Conservation (phyloP, 176 grass and related monocot genomes). For the Carex parvula region DNA sequence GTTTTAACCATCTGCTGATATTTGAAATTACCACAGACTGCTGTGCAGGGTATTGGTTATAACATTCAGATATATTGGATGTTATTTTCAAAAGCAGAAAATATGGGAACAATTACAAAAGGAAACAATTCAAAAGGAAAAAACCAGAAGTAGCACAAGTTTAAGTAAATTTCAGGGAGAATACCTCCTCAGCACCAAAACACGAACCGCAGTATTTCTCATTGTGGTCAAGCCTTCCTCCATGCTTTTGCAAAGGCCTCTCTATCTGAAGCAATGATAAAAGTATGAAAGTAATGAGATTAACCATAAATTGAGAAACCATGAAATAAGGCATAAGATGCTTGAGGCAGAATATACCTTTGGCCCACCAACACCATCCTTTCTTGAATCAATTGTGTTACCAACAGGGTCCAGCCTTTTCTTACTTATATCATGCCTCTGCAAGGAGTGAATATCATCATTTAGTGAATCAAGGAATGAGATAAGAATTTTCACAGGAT, state of each 20-base stretch:
- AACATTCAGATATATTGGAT: not conserved
- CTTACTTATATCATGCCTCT: slow-evolving; percentile 98
- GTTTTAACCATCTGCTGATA: not conserved
- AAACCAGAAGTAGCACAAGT: not conserved
- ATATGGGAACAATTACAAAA: not conserved
- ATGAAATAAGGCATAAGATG: not conserved
- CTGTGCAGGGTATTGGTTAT: not conserved
- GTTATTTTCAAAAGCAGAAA: not conserved
- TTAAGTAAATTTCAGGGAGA: slow-evolving; percentile 2
- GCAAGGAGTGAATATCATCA: slow-evolving; percentile 32
- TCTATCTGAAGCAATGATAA: slow-evolving; percentile 60
- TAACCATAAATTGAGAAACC: not conserved
- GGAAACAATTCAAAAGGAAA: not conserved
- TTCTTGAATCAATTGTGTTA: slow-evolving; percentile 87
- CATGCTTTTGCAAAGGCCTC: slow-evolving; percentile 92
- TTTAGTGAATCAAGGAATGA: not conserved
- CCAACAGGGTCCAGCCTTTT: slow-evolving; percentile 80
- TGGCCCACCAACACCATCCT: slow-evolving; percentile 70
- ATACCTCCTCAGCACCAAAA: slow-evolving; percentile 78
- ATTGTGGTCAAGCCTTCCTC: slow-evolving; percentile 96
- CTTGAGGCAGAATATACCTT: slow-evolving; percentile 48
- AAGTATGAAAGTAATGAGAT: not conserved
- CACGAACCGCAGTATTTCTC: slow-evolving; percentile 98
- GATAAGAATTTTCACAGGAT: slow-evolving; percentile 24
- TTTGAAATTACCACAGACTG: not conserved